These are phyloP conservation scores for Chlorella sp. DNA, from an alignment of 139 green algal species.

Conservation along the genomic window DNA sequence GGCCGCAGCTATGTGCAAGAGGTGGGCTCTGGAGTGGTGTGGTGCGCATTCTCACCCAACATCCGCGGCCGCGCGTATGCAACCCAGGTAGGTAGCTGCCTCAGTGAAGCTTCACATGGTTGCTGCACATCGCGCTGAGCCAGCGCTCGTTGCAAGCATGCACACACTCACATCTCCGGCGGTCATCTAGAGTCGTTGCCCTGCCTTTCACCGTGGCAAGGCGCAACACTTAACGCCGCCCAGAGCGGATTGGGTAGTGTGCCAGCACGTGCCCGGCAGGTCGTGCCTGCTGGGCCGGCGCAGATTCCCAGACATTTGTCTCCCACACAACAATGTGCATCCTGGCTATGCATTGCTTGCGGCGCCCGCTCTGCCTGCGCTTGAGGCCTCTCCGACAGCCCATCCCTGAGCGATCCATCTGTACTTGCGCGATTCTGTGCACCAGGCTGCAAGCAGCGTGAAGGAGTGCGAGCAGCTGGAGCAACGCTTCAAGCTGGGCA, in stretches of 20 bases:
- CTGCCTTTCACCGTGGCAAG: neutral
- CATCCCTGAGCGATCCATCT: too few species aligned
- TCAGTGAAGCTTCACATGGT: too few species aligned
- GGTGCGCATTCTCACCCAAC: slow-evolving; percentile 33
- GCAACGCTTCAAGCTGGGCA: neutral
- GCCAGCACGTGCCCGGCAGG: neutral
- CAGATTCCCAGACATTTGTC: neutral
- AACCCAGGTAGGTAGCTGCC: neutral
- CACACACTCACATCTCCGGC: neutral
- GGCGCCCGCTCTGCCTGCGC: too few species aligned
- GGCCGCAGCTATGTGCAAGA: slow-evolving; percentile 41
- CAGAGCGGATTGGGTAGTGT: neutral
- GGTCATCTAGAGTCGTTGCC: slow-evolving; percentile 16
- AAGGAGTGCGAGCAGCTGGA: slow-evolving; percentile 17
- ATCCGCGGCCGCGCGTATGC: slow-evolving; percentile 41
- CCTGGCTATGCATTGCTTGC: too few species aligned
- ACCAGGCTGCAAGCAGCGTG: slow-evolving; percentile 12
- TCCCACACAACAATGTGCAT: too few species aligned
- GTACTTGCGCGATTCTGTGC: neutral
- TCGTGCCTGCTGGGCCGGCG: neutral
- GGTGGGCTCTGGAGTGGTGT: slow-evolving; percentile 43
- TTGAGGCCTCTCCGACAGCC: too few species aligned
- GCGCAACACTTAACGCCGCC: slow-evolving; percentile 7
- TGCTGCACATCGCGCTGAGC: too few species aligned
- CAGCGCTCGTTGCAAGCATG: too few species aligned